Conservation (phyloP, 2,329 filamentous ascomycete species). For the Albifimbria verrucaria region DNA sequence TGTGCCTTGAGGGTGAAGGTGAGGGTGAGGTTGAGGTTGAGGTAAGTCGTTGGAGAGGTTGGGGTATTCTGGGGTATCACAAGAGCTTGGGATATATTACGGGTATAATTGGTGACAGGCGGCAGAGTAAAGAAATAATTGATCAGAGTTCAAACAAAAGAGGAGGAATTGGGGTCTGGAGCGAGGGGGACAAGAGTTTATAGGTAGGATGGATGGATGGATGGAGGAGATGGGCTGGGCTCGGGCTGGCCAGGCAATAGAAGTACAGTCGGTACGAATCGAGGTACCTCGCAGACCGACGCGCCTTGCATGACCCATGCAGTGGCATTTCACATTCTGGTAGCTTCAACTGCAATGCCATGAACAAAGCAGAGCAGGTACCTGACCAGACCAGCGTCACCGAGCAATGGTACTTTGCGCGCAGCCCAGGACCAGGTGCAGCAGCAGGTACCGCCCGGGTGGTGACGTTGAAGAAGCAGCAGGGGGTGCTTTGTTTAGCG, state of each 20-base stretch:
- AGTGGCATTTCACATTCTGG: no score
- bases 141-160: not conserved
- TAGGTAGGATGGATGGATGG: not conserved
- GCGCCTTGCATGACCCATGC: no score
- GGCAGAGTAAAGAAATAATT: not conserved
- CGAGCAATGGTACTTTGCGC: no score
- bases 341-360: no score
- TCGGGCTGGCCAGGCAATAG: no score
- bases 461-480: not conserved
- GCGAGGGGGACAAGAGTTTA: not conserved
- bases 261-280: no score
- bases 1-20: not conserved
- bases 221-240: no score
- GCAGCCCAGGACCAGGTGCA: no score
- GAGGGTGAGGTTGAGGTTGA: not conserved
- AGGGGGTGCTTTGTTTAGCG: not conserved
- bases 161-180: not conserved
- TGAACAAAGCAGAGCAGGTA: no score
- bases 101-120: not conserved
- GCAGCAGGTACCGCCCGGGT: no score
- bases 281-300: no score
- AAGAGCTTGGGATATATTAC: not conserved
- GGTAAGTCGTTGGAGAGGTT: not conserved
- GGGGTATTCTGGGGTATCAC: not conserved
- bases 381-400: no score